Conservation (phyloP, 768 basidiomycete species). For the Calocybe gangraenosa region DNA sequence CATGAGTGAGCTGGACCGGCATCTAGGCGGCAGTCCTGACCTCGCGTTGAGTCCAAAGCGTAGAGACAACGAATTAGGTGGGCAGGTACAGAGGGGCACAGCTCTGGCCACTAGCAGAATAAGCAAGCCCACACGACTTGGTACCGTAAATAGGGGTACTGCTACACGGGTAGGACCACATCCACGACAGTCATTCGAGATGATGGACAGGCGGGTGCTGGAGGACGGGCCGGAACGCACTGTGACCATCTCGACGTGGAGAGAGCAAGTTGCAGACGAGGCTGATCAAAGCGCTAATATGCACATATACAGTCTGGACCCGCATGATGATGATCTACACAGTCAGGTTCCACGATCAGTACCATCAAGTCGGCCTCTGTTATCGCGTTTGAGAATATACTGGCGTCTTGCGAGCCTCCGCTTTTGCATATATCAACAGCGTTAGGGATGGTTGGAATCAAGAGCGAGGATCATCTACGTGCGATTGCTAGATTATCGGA, state of each 20-base stretch:
- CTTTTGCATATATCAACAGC: conserved; percentile 58
- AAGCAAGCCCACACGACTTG: conserved; percentile 21
- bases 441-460: conserved; percentile 55
- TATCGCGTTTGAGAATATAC: conserved; percentile 46
- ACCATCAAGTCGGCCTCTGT: conserved; percentile 33
- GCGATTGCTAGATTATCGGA: conserved; percentile 60
- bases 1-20: conserved; percentile 27
- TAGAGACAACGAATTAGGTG: conserved; percentile 12
- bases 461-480: conserved; percentile 53
- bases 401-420: conserved; percentile 62
- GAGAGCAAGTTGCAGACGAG: conserved; percentile 46
- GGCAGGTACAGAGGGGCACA: conserved; percentile 6
- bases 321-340: conserved; percentile 33
- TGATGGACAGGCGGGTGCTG: conserved; percentile 35
- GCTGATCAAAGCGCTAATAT: conserved; percentile 31
- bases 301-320: conserved; percentile 43
- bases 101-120: conserved; percentile 17
- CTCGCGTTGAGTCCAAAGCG: conserved; percentile 18
- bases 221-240: conserved; percentile 49
- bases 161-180: conserved; percentile 18
- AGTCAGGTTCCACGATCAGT: conserved; percentile 39
- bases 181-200: conserved; percentile 37
- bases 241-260: conserved; percentile 53
- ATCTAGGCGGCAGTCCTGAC: conserved; percentile 21
- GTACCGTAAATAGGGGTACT: conserved; percentile 8